phyloP scores from a whole-genome alignment of 2,329 filamentous ascomycete species.

The Knufia fluminis region DNA sequence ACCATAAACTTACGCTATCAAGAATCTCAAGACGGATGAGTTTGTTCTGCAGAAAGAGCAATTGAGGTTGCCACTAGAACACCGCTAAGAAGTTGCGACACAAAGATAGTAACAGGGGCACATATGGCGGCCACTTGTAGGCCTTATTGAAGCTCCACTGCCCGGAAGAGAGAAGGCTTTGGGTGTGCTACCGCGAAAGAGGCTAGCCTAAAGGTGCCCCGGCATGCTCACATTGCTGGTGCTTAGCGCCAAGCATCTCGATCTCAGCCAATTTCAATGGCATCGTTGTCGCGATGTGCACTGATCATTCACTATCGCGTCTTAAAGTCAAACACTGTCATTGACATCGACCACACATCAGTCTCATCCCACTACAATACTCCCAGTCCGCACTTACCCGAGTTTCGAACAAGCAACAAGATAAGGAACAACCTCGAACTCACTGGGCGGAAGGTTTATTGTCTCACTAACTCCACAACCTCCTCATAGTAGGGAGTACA shows the following conservation, averaged over 20 bases:
- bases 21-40: too few relatives aligned
- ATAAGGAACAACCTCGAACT: too few relatives aligned
- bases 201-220: neutral
- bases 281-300: constrained; percentile 4
- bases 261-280: neutral
- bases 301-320: neutral
- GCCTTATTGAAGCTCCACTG: neutral
- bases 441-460: too few relatives aligned
- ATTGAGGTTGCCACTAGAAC: neutral
- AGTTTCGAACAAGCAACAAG: too few relatives aligned
- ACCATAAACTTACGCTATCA: too few relatives aligned
- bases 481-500: too few relatives aligned
- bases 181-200: neutral
- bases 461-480: too few relatives aligned
- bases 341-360: neutral
- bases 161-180: neutral
- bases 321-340: neutral
- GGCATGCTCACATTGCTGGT: neutral
- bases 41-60: too few relatives aligned
- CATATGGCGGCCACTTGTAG: neutral
- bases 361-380: too few relatives aligned
- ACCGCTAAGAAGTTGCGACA: neutral
- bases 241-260: neutral
- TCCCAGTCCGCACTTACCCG: too few relatives aligned
- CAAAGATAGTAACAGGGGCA: constrained; percentile 7